Percentiles rank a stretch among this genome's conserved stretches.
phyloP scores from a whole-genome alignment of 805 yeast genomes.

The Henningerozyma blattae region DNA sequence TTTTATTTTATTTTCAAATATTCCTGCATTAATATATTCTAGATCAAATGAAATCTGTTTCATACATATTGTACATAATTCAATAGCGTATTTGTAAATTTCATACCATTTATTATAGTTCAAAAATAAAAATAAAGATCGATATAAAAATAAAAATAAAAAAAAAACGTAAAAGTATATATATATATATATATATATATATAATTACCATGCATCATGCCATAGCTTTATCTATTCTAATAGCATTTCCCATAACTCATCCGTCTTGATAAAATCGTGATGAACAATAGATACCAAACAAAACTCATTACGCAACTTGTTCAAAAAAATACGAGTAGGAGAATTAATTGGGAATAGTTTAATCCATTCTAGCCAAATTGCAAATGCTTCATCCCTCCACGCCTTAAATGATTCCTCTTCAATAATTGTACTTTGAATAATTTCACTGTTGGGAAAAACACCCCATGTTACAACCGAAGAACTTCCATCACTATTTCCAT shows the following conservation, averaged over 20 bases:
- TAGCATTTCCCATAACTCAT: slow-evolving; percentile 65
- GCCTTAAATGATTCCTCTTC: slow-evolving; percentile 89
- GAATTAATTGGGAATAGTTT: slow-evolving; percentile 48
- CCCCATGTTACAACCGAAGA: slow-evolving; percentile 97
- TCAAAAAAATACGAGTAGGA: slow-evolving; percentile 50
- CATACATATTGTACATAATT: too few species aligned
- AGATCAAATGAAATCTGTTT: too few species aligned
- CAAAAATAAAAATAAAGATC: too few species aligned
- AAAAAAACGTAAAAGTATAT: too few species aligned
- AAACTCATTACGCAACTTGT: slow-evolving; percentile 47
- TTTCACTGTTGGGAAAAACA: slow-evolving; percentile 82
- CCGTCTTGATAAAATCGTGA: slow-evolving; percentile 66
- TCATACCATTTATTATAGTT: too few species aligned
- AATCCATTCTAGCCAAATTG: slow-evolving; percentile 88
- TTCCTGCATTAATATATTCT: too few species aligned
- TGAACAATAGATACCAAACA: slow-evolving; percentile 76
- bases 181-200: neutral
- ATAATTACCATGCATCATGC: neutral
- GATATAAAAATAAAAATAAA: too few species aligned
- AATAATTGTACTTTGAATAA: slow-evolving; percentile 83
- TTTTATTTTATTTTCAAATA: too few species aligned
- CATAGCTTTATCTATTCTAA: slow-evolving; percentile 9
- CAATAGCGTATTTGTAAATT: too few species aligned
- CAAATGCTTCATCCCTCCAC: slow-evolving; percentile 93
- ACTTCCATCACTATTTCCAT: slow-evolving; percentile 17